phyloP scores from a whole-genome alignment of 176 grass and related monocot genomes.

The Themeda triandra region DNA sequence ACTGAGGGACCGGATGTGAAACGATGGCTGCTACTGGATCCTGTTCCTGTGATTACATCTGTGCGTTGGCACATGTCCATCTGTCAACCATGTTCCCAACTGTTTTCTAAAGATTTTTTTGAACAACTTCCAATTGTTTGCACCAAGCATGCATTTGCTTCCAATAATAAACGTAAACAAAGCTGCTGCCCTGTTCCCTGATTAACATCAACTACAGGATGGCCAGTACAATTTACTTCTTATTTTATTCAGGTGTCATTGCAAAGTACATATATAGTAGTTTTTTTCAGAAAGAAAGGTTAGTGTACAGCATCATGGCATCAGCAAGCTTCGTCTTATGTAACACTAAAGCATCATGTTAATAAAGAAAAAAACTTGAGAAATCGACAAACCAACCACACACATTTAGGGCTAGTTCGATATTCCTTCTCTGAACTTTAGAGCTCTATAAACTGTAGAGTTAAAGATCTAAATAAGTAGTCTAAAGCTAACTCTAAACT shows the following conservation, averaged over 20 bases:
- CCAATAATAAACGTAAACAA: not conserved
- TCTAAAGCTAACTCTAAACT: too few relatives aligned
- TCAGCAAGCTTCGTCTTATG: not conserved
- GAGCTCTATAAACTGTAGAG: too few relatives aligned
- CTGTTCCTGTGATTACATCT: not conserved
- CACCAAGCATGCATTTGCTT: constrained; percentile 16
- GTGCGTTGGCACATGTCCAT: not conserved
- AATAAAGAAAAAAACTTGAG: not conserved
- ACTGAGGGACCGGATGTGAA: not conserved
- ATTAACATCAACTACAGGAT: constrained; percentile 22
- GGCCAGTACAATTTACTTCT: not conserved
- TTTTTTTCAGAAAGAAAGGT: not conserved
- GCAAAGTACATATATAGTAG: not conserved
- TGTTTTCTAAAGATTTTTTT: constrained; percentile 11
- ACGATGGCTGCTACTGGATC: not conserved
- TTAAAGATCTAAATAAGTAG: too few relatives aligned
- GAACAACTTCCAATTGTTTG: not conserved
- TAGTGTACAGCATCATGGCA: constrained; percentile 9
- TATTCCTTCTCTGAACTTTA: too few relatives aligned
- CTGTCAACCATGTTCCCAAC: constrained; percentile 11
- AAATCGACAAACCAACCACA: constrained; percentile 7
- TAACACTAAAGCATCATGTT: constrained; percentile 1
- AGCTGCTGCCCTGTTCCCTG: not conserved
- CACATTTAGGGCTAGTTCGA: not conserved
- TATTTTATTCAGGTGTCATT: constrained; percentile 1